Evolutionary conservation across 768 basidiomycete genomes (phyloP).

Genomic region (Pisolithus microcarpus): DNA sequence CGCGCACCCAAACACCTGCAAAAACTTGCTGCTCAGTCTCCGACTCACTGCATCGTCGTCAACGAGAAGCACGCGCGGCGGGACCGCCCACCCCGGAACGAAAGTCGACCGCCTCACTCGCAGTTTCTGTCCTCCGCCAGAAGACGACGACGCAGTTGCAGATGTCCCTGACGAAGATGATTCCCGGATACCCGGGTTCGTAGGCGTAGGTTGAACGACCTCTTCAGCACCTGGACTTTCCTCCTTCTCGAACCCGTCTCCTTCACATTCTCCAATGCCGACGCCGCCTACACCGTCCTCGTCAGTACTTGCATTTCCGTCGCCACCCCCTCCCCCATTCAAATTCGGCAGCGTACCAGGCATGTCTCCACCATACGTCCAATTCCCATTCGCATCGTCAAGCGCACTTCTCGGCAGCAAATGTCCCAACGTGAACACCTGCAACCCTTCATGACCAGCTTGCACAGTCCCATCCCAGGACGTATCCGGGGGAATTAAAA

Average conservation of each 20-base stretch:
- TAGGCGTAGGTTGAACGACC: slow-evolving; percentile 34
- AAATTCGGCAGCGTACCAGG: not conserved
- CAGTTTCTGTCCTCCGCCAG: slow-evolving; percentile 35
- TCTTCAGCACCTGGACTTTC: slow-evolving; percentile 30
- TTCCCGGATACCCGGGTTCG: slow-evolving; percentile 12
- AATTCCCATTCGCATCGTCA: slow-evolving; percentile 51
- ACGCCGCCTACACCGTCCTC: slow-evolving; percentile 7
- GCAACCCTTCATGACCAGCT: slow-evolving; percentile 53
- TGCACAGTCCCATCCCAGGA: slow-evolving; percentile 23
- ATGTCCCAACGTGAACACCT: slow-evolving; percentile 78
- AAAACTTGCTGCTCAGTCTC: slow-evolving; percentile 82
- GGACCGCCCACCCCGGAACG: slow-evolving; percentile 86
- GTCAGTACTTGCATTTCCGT: slow-evolving; percentile 13
- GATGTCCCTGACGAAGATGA: slow-evolving; percentile 13
- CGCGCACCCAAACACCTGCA: slow-evolving; percentile 92
- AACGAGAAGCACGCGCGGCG: slow-evolving; percentile 85
- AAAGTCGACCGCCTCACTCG: slow-evolving; percentile 72
- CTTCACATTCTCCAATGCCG: slow-evolving; percentile 16
- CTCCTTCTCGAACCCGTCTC: slow-evolving; percentile 19
- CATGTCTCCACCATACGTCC: slow-evolving; percentile 44
- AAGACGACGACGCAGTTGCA: slow-evolving; percentile 10
- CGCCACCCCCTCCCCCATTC: not conserved
- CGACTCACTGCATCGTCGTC: slow-evolving; percentile 94
- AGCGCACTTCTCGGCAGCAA: slow-evolving; percentile 51
- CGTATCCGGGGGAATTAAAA: slow-evolving; percentile 20